Evolutionary conservation across 2,329 filamentous ascomycete species (phyloP).

Genomic region (Myriosclerotinia scirpicola): DNA sequence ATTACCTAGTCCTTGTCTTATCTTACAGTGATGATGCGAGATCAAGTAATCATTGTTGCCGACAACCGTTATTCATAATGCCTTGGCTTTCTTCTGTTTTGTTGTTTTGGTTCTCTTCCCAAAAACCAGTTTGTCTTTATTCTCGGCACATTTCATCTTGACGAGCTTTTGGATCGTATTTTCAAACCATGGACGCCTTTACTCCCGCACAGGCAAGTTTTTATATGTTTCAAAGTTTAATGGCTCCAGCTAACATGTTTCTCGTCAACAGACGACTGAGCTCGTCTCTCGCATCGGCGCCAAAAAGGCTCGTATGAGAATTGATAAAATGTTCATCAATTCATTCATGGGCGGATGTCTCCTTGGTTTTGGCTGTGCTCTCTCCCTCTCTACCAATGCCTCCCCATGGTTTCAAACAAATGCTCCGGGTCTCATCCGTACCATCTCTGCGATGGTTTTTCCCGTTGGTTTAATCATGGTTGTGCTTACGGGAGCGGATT

Average conservation of each 20-base stretch:
- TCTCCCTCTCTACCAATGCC: constrained; percentile 47
- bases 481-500: constrained; percentile 50
- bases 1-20: constrained; percentile 14
- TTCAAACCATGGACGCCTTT: constrained; percentile 43
- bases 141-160: not conserved
- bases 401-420: constrained; percentile 51
- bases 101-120: not conserved
- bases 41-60: constrained; percentile 7
- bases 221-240: not conserved
- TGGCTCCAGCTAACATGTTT: constrained; percentile 12
- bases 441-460: constrained; percentile 48
- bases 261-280: constrained; percentile 47
- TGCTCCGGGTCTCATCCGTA: constrained; percentile 49
- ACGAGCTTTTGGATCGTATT: constrained; percentile 2
- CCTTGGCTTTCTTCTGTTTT: constrained; percentile 9
- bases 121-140: not conserved
- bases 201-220: constrained; percentile 42
- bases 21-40: constrained; percentile 1
- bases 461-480: constrained; percentile 52
- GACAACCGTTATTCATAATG: constrained; percentile 7
- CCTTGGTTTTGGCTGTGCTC: constrained; percentile 52
- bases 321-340: constrained; percentile 54
- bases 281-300: constrained; percentile 51
- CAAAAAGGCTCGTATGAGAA: constrained; percentile 53
- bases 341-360: constrained; percentile 53